These are phyloP conservation scores for Nannizziopsis arthrosporioides DNA, from an alignment of 2,329 filamentous ascomycete species.

Conservation along the genomic window DNA sequence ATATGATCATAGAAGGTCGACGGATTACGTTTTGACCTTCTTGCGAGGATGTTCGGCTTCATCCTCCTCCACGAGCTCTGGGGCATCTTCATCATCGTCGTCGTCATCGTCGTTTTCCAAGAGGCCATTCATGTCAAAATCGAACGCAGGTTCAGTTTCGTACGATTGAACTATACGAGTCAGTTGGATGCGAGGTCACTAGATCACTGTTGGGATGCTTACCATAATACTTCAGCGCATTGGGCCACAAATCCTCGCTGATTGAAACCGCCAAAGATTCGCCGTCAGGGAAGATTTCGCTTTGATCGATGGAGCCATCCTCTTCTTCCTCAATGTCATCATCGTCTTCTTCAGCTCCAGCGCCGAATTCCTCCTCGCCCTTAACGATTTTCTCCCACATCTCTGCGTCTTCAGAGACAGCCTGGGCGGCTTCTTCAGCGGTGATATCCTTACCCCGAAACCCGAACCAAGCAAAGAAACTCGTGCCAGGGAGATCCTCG, in stretches of 20 bases:
- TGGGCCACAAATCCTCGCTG: constrained; percentile 78
- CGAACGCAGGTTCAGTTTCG: constrained; percentile 49
- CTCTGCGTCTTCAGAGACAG: constrained; percentile 50
- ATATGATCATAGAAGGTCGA: constrained; percentile 4
- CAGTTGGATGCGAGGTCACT: neutral
- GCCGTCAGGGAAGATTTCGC: constrained; percentile 79
- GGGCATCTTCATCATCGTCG: constrained; percentile 24
- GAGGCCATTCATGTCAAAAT: constrained; percentile 48
- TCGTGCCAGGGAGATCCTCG: constrained; percentile 53
- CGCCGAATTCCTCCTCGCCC: constrained; percentile 42
- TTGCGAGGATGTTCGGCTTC: constrained; percentile 22
- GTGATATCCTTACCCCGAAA: constrained; percentile 60
- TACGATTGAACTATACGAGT: constrained; percentile 51
- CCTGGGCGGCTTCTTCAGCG: constrained; percentile 58
- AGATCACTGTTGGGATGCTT: constrained; percentile 31
- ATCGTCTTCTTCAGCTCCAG: constrained; percentile 36
- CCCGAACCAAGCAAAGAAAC: constrained; percentile 85
- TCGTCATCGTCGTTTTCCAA: constrained; percentile 45
- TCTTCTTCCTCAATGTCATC: constrained; percentile 51
- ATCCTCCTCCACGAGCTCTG: constrained; percentile 40
- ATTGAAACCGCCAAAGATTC: constrained; percentile 71
- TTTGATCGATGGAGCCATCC: constrained; percentile 52
- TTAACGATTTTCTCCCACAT: constrained; percentile 40
- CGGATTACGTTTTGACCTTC: constrained; percentile 16
- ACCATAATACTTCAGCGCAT: constrained; percentile 87